Evolutionary conservation across 345 rosid genomes (phyloP), one percentile per base, ranked within the genome.

Genomic region (Limnanthes douglasii): DNA sequence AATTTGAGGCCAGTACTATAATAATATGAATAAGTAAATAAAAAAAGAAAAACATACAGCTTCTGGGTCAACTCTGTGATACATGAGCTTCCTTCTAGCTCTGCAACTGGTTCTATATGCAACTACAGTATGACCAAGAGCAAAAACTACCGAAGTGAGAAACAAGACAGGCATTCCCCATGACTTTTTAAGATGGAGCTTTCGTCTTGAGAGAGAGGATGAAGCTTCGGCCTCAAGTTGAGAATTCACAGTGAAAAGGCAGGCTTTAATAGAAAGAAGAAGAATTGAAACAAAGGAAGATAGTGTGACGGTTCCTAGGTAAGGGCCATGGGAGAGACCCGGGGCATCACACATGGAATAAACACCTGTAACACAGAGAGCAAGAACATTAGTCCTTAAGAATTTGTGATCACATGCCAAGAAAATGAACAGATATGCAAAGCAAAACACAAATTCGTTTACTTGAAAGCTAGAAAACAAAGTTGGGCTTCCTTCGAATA

Each of bases 101-200:
- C 94, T 61, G 51, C 85, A 82, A 57, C 95, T 82, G n/a, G 97
- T 73, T 66, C 97, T 69, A 32, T 78, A 86, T 29, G 97, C 95
- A 32, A 82, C 61, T 33, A 86, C 95, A 16, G 57, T 71, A 48
- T 86, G 97, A 24, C 97, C 97, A 34, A 86, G 82, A n/a, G 97
- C 88, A 30, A 82, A 82, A 11, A 78, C 97, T 0, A 82, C 69
- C 1, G 97, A 86, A 0, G 97, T 82, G 19, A 86, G 75, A 53
- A 86, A 86, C 68, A 86, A 60, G 56, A 86, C 97, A 3, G 97
- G 95, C 97, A 86, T 86, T 9, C 95, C 97, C 97, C 88, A 78
- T n/a, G 94, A 78, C 62, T 75, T 86, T 55, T 86, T 86, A 41
- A 86, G 51, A 44, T 86, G 93, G 12, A 86, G 68, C 40, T 60